phyloP scores from a whole-genome alignment of 2,329 filamentous ascomycete genomes.

The Chrysoporthe puriensis region DNA sequence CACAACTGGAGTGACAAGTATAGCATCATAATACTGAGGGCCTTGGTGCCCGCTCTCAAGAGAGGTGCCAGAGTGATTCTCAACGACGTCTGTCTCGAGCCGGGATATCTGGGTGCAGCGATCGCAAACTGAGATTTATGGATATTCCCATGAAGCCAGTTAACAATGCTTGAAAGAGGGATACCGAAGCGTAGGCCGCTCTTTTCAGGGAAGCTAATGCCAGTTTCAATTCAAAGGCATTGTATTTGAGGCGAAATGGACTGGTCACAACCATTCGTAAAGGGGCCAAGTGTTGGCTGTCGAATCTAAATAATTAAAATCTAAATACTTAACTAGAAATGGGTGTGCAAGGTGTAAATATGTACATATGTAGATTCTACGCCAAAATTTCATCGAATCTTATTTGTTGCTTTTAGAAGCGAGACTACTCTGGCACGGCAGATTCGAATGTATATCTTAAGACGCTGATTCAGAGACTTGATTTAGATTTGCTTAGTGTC shows the following conservation, averaged over 20 bases:
- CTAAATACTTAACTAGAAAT: background rate
- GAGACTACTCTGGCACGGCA: no score
- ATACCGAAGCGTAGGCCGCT: background rate
- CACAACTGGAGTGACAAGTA: constrained; percentile 17
- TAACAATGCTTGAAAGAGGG: constrained; percentile 10
- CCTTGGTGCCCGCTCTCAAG: background rate
- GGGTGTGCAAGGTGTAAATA: background rate
- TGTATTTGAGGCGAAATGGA: background rate
- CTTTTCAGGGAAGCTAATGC: background rate
- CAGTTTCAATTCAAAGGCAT: background rate
- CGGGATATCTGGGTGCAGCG: no score
- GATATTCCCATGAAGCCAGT: constrained; percentile 9
- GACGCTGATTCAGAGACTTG: no score
- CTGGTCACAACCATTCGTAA: background rate
- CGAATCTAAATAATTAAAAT: background rate
- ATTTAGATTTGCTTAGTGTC: background rate
- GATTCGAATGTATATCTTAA: no score
- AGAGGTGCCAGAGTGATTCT: constrained; percentile 5
- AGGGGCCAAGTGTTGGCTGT: background rate
- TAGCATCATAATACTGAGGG: constrained; percentile 1
- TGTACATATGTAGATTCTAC: no score
- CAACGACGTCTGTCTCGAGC: constrained; percentile 12
- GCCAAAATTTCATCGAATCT: background rate
- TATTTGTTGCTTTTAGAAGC: background rate
- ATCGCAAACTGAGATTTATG: background rate